Evolutionary conservation across 805 yeast species (phyloP).

Genomic region (Yamadazyma ubonensis): DNA sequence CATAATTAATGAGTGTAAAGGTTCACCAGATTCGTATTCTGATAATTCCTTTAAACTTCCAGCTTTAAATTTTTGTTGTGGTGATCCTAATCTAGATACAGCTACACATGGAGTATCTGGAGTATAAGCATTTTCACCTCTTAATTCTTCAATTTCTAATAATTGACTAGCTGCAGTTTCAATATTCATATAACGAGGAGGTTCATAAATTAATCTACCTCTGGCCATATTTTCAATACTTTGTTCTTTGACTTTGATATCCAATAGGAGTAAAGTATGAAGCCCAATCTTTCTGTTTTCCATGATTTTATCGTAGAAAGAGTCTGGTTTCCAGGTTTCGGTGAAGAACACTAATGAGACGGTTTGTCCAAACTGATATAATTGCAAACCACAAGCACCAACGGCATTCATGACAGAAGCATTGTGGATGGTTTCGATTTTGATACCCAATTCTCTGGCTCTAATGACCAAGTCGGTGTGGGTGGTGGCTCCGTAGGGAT

Average conservation of each 20-base stretch:
- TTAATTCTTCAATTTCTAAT: slow-evolving; percentile 78
- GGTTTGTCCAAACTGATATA: slow-evolving; percentile 94
- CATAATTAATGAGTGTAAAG: slow-evolving; percentile 86
- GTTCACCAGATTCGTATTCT: slow-evolving; percentile 88
- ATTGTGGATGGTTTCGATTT: slow-evolving; percentile 83
- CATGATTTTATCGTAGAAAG: slow-evolving; percentile 83
- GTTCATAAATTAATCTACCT: slow-evolving; percentile 89
- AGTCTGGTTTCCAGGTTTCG: slow-evolving; percentile 94
- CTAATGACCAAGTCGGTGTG: slow-evolving; percentile 92
- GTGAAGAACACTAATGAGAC: slow-evolving; percentile 96
- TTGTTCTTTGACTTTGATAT: slow-evolving; percentile 96
- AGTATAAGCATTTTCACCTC: slow-evolving; percentile 77
- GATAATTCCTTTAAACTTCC: slow-evolving; percentile 78
- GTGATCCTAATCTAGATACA: slow-evolving; percentile 87
- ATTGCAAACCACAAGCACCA: slow-evolving; percentile 95
- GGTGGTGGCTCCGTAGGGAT: slow-evolving; percentile 97
- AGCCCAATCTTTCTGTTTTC: slow-evolving; percentile 90
- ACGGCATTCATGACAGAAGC: slow-evolving; percentile 98
- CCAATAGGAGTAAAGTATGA: slow-evolving; percentile 84
- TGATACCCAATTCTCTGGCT: slow-evolving; percentile 80
- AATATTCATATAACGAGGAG: slow-evolving; percentile 95
- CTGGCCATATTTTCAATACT: slow-evolving; percentile 91
- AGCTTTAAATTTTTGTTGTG: slow-evolving; percentile 76
- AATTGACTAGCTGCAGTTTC: slow-evolving; percentile 86
- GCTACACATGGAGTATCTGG: slow-evolving; percentile 92